Evolutionary conservation across 768 basidiomycete genomes (phyloP).

Genomic region (Boletus subcaerulescens): DNA sequence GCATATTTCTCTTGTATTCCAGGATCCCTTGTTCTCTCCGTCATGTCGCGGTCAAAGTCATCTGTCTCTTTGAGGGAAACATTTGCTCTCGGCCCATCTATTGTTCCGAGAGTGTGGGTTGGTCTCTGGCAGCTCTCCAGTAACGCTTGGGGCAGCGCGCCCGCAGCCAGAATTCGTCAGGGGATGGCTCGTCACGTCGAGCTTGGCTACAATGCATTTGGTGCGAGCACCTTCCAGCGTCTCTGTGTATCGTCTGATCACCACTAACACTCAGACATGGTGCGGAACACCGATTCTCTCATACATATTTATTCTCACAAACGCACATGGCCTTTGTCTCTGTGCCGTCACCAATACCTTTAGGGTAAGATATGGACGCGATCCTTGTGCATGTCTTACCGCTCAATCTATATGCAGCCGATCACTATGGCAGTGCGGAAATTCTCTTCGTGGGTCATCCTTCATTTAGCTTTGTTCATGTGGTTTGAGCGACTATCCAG

Average conservation of each 20-base stretch:
- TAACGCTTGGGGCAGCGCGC: conserved; percentile 80
- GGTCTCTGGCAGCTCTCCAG: conserved; percentile 87
- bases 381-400: conserved; percentile 1
- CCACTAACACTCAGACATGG: conserved; percentile 47
- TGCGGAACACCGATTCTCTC: conserved; percentile 30
- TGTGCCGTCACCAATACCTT: conserved; percentile 3
- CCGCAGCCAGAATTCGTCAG: conserved; percentile 58
- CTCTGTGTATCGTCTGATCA: conserved; percentile 13
- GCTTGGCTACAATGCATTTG: conserved; percentile 48
- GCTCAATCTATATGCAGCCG: conserved; percentile 46
- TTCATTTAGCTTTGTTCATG: background rate
- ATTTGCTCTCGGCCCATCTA: conserved; percentile 54
- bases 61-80: conserved; percentile 36
- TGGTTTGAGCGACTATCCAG: conserved; percentile 35
- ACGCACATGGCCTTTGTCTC: background rate
- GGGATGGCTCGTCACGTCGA: conserved; percentile 66
- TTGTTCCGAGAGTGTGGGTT: conserved; percentile 64
- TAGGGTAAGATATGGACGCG: conserved; percentile 25
- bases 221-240: conserved; percentile 25
- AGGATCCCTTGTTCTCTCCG: conserved; percentile 4
- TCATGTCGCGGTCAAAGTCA: conserved; percentile 22
- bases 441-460: conserved; percentile 63
- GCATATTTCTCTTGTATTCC: conserved; percentile 7
- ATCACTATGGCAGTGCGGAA: conserved; percentile 85
- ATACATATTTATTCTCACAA: conserved; percentile 16